Base-by-base conservation (phyloP, 257 asterid genomes). In the Mentha longifolia region DNA sequence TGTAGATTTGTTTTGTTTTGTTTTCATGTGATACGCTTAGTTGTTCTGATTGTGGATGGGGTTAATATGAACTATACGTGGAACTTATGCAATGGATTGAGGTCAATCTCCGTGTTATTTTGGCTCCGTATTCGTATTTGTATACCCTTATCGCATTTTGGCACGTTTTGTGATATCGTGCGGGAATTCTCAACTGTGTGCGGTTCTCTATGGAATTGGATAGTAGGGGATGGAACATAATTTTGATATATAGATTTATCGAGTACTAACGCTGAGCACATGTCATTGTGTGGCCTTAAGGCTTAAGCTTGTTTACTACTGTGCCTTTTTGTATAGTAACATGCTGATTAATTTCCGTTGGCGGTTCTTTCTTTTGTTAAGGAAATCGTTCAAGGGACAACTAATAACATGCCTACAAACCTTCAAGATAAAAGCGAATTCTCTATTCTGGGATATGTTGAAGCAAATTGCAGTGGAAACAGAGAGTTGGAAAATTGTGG, bases 401-500 rank as follows among this genome's bases (percentile, higher is more conserved):
- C 87, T 83, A 70, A 81, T 76, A 84, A 74, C 42, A 80, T 89
- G 95, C 91, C 92, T 47, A 58, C 77, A 51, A 55, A 68, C 79
- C 91, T 88, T 63, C 93, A 89, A 77, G 95, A 83, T 71, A 84
- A 86, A 67, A 77, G 85, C 69, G 70, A 75, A 62, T 77, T 92
- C 65, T 84, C 88, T 67, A 73, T 89, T 68, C 83, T 95, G 58
- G 99, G 99, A 73, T 81, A 65, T 77, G 78, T 70, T 73, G 85
- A 74, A 65, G 69, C 79, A 63, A 86, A 82, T 69, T 49, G 25
- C 25, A 65, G 82, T 47, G 79, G 72, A 67, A 79, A 74, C 45
- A 74, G 74, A 33, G 72, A 68, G 65, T 61, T 65, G 69, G 78
- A 37, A 13, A 61, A 47, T 65, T 43, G 63, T 76, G 75, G 79